These are phyloP conservation scores for Brachypodium distachyon DNA, from an alignment of 202 grass and related monocot genomes.

Conservation along the genomic window DNA sequence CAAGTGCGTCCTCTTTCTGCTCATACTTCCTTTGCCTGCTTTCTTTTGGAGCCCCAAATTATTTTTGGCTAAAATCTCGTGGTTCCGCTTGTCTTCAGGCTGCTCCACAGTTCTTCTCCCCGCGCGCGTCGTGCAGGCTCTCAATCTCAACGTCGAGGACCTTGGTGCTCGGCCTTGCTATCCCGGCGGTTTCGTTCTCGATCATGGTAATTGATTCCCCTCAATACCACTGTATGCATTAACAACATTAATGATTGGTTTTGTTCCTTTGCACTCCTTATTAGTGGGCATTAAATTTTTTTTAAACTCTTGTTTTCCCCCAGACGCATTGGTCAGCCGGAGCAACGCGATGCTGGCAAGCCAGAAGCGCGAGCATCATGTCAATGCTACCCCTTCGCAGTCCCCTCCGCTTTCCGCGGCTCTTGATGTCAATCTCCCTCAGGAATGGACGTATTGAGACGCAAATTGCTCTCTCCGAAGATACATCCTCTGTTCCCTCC, in stretches of 20 bases:
- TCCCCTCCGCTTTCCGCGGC: neutral
- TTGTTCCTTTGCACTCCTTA: neutral
- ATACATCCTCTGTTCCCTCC: neutral
- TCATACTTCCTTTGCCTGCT: neutral
- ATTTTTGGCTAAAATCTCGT: neutral
- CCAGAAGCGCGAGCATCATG: constrained; percentile 2
- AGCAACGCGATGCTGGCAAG: constrained; percentile 40
- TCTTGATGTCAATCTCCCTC: constrained; percentile 43
- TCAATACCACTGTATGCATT: too few species aligned
- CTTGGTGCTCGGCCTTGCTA: constrained; percentile 47
- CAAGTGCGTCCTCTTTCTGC: neutral
- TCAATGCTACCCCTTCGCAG: neutral
- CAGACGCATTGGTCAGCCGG: constrained; percentile 57
- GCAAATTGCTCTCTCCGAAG: neutral
- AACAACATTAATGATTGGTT: neutral
- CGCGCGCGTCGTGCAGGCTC: constrained; percentile 65
- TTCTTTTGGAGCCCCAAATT: neutral
- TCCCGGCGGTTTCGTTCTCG: constrained; percentile 48
- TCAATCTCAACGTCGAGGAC: constrained; percentile 84
- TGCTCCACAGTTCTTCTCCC: constrained; percentile 75
- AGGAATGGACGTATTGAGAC: constrained; percentile 92
- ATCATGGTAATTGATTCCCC: constrained; percentile 28
- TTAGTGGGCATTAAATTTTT: neutral
- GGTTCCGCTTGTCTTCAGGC: constrained; percentile 20
- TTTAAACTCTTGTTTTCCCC: neutral